These are phyloP conservation scores for Ustilago crameri DNA, from an alignment of 1,284 basidiomycete genomes.

Conservation along the genomic window DNA sequence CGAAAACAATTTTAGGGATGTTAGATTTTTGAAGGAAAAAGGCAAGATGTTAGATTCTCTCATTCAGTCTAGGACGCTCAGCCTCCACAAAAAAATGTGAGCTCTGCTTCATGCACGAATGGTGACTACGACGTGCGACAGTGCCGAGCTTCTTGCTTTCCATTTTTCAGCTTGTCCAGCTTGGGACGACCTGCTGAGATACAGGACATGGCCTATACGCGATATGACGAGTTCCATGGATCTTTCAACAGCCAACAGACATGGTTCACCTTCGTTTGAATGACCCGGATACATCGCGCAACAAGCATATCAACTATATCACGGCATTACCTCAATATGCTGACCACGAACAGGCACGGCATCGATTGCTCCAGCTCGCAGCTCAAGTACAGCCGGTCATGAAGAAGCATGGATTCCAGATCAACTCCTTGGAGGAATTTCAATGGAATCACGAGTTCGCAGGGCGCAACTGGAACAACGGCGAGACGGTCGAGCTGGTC, in stretches of 20 bases:
- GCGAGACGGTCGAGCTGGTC: conserved; percentile 57
- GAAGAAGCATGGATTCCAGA: conserved; percentile 54
- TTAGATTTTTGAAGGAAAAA: too few species aligned
- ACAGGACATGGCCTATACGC: too few species aligned
- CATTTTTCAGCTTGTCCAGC: too few species aligned
- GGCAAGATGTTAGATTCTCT: too few species aligned
- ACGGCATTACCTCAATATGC: conserved; percentile 43
- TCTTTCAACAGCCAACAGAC: not conserved
- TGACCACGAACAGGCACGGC: conserved; percentile 40
- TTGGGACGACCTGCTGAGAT: too few species aligned
- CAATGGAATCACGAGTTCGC: conserved; percentile 59
- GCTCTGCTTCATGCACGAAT: too few species aligned
- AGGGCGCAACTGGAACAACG: conserved; percentile 60
- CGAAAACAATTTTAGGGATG: too few species aligned
- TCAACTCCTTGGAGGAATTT: conserved; percentile 59
- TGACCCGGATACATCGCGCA: conserved; percentile 54
- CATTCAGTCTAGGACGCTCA: too few species aligned
- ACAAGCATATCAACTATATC: conserved; percentile 58
- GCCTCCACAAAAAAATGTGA: too few species aligned
- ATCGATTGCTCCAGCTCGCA: conserved; percentile 46
- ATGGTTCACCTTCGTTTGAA: conserved; percentile 58
- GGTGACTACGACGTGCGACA: too few species aligned
- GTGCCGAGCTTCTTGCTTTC: too few species aligned
- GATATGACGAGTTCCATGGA: too few species aligned
- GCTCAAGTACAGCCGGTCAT: conserved; percentile 59